Evolutionary conservation across 2,329 filamentous ascomycete species (phyloP), one percentile per base, ranked within the genome.

Genomic region (Ophiostoma populinum): DNA sequence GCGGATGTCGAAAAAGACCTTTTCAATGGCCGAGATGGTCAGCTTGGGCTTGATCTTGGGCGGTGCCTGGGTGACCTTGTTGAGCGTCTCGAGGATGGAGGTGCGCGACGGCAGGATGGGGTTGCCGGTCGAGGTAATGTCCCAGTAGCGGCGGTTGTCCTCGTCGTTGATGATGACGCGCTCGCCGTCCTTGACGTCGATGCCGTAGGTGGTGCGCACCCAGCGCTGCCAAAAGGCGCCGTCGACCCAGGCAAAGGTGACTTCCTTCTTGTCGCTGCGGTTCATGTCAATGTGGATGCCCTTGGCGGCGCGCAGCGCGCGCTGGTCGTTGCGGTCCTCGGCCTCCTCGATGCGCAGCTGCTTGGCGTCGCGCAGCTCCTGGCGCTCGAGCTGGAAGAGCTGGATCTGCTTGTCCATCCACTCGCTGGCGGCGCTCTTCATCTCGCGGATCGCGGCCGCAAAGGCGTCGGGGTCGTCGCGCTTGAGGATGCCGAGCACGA

Each of bases 361-460:
- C 62, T 98, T 98, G 5, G 85, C 76, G 54, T 95, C 86, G 35
- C 90, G 77, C 32, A 94, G 66, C 55, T 93, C 90, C 59, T 94
- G 83, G 38, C 87, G 69, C 57, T 95, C 87, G 12, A 92, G 71
- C 53, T 93, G 82, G 64, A 93, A 94, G 25, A 83, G 67, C 46
- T 87, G 76, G 13, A 82, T 79, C 56, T 94, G 82, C 59, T 92
- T 90, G 54, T 95, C 87, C 70, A 95, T 93, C 86, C 90, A 98
- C 55, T 95, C 90, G 41, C 86, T 69, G 7, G 90, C 90, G 2
- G 90, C 90, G 45, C 79, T 87, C 68, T 95, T 95, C 58, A 98
- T 75, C 57, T 98, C 92, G 22, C 79, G 75, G 53, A 81, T 80
- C 18, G 81, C 80, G 38, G 67, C 65, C 34, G 72, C 60, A 53